These are phyloP conservation scores for Venturia aucupariae DNA, from an alignment of 2,329 filamentous ascomycete genomes.

Conservation along the genomic window DNA sequence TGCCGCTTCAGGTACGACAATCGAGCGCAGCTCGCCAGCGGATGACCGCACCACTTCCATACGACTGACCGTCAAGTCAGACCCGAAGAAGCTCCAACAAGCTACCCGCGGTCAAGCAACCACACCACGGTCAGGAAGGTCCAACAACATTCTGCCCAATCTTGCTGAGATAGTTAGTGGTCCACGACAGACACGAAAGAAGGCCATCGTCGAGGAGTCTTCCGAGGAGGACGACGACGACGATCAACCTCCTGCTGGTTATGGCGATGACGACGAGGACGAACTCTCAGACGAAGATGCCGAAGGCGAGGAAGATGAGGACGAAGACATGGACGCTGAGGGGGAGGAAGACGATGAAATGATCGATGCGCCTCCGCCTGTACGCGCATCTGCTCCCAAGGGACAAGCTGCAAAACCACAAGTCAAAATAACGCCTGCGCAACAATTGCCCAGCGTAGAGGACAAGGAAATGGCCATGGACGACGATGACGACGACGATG, in stretches of 20 bases:
- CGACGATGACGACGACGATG: constrained; percentile 37
- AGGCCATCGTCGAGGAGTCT: constrained; percentile 31
- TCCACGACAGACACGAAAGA: constrained; percentile 30
- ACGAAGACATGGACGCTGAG: constrained; percentile 29
- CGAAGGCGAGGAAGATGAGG: constrained; percentile 32
- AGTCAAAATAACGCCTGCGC: constrained; percentile 25
- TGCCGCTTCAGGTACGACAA: constrained; percentile 23
- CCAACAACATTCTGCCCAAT: constrained; percentile 17
- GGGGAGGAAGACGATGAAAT: constrained; percentile 23
- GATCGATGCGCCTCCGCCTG: constrained; percentile 15
- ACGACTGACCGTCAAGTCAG: constrained; percentile 14
- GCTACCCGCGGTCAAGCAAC: constrained; percentile 31
- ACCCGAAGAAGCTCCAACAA: constrained; percentile 33
- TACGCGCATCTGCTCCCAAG: constrained; percentile 20
- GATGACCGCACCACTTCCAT: constrained; percentile 28
- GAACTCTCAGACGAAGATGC: constrained; percentile 26
- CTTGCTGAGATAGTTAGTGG: constrained; percentile 25
- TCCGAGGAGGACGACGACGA: constrained; percentile 29
- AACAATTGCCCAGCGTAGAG: constrained; percentile 33
- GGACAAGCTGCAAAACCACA: constrained; percentile 25
- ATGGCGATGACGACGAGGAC: constrained; percentile 18
- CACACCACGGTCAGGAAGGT: constrained; percentile 20
- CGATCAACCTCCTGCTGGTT: constrained; percentile 22
- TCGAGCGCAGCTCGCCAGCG: constrained; percentile 29
- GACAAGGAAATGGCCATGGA: constrained; percentile 42